Evolutionary conservation across 169 alveolate genomes (phyloP), one percentile per base, ranked within the genome.

Genomic region (Plasmodium blacklocki): DNA sequence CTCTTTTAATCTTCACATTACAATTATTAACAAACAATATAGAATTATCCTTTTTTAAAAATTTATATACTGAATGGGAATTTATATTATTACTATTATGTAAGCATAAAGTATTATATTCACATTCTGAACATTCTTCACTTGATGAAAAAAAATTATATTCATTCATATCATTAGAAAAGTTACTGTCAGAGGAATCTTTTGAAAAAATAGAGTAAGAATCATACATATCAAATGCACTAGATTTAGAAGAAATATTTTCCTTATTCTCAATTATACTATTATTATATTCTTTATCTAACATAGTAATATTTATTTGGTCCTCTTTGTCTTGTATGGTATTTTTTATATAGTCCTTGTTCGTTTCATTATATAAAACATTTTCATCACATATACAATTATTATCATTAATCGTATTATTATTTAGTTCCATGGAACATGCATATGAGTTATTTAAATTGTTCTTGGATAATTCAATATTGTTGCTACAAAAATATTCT

Each of bases 101-200:
- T 29, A 68, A 67, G 21, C 59, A 68, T 15, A 68, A 39, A 26
- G 52, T 12, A 39, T 73, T 15, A 29, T 83, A 23, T 45, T 67
- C 91, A 72, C 83, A 68, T 19, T 68, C 56, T 1, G 91, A 70
- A 21, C 91, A 83, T 15, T 83, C 89, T 26, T 66, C 78, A 26
- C 15, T 14, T 6, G 68, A 56, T 0, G 47, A 39, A 4, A 39
- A 39, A 39, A 39, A 39, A 39, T 39, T 39, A 32, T 52, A 50
- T 66, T 63, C 67, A 2, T 49, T 23, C 15, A 63, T 66, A 3
- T 49, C 39, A 49, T 19, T 83, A 68, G 58, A 83, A 9, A 39
- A 4, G 9, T 5, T 39, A 39, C 47, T 39, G 32, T 83, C 83
- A 60, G 74, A 54, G 11, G 70, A 68, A 56, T 21, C 18, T 5